Base-by-base conservation (phyloP, 2,329 filamentous ascomycete genomes). In the Ophiostoma novo-ulmi region DNA sequence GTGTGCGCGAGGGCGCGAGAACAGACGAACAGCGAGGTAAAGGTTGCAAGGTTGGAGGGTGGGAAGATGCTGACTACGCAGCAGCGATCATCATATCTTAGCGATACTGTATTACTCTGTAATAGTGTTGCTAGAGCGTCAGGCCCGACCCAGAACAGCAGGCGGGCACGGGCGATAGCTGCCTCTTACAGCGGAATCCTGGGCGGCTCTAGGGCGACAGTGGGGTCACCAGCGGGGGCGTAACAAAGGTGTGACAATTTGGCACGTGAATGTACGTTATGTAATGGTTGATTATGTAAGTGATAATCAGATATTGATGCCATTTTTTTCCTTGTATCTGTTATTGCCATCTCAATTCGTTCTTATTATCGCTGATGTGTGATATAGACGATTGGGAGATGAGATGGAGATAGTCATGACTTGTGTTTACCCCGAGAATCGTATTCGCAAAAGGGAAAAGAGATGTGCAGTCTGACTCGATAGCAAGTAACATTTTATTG, bases 271-370 rank as follows among this genome's bases (percentile, higher is more conserved):
- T 22, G 20, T 22, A 8, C 8, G 11, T 65, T 41, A 65, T 39
- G n/a, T 41, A 64, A 65, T 8, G 35, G 22, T 14, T 64, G 61
- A 35, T 36, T 63, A 63, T 63, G 13, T 63, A 63, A 63, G 13
- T 3, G 0, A 17, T 14, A 17, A 5, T 26, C 26, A 14, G 44
- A 26, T 17, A 14, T 48, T 48, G 13, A 5, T 5, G 13, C 3
- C 0, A 2, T 17, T 5, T 58, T 31, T 14, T 35, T n/a, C n/a
- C n/a, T 35, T 20, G 31, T 20, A 31, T 31, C 0, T 31, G 31
- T 31, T 31, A 31, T 31, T 31, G 31, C 31, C 31, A 31, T 3
- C 31, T 31, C 31, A 31, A 31, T 31, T 31, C 31, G 31, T 31
- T 31, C 31, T 31, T 31, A 3, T 3, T 4, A 31, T 31, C 31